Evolutionary conservation across 257 asterid genomes (phyloP), one percentile per base, ranked within the genome.

Genomic region (Agastache rugosa): DNA sequence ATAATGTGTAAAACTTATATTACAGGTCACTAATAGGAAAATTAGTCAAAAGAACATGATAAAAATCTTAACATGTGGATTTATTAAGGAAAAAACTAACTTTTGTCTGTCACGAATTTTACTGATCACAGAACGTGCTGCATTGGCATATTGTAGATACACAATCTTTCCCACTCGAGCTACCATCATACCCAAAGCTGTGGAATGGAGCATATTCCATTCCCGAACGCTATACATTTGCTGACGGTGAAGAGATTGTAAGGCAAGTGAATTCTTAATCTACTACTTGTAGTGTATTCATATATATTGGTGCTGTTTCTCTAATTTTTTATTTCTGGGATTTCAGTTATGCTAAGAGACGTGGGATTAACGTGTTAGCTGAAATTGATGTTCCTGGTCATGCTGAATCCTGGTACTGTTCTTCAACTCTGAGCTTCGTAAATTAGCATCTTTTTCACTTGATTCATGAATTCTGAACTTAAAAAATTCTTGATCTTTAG

Each of bases 131-230:
- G 99, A 94, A 92, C 71, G 99, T 94, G 87, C 82, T 94, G 79
- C 99, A 94, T 75, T 94, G 99, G 99, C 99, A 94, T 80, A 94
- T 94, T 63, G 98, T 94, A 61, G 99, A 94, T 63, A 77, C 94
- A 17, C 96, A 94, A 74, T 94, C 99, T 11, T 94, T 94, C 83
- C 99, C 99, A 5, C 93, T 94, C 8, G 96, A 94, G 77, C 79
- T 92, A 69, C 99, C 97, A 10, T 92, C 99, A 4, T 85, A 80
- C 75, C 99, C 99, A 2, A 90, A 89, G 82, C 82, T 94, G 70
- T 94, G 97, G 98, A 56, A 85, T 23, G 98, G 97, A 41, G 87
- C 99, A 44, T 94, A 90, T 79, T 86, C 96, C 47, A 48, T 59
- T 42, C 58, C 82, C 60, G 97, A 94, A 77, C 83, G 93, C 4